phyloP scores from a whole-genome alignment of 495 filamentous ascomycete genomes.

The Lasiosphaeris hirsuta region DNA sequence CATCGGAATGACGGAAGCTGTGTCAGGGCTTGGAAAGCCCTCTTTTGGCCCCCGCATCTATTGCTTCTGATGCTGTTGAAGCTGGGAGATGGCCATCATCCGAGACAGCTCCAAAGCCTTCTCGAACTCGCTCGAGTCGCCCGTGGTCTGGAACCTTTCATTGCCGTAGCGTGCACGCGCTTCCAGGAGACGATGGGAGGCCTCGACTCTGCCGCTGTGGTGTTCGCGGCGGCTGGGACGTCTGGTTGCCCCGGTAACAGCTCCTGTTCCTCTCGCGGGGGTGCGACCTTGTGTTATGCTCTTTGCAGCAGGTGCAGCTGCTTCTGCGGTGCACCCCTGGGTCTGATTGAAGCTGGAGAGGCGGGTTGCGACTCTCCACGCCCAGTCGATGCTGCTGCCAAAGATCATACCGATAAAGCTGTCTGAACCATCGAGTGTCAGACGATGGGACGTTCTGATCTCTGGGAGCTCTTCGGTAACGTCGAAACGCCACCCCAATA shows the following conservation, averaged over 20 bases:
- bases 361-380: no score
- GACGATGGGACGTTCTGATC: no score
- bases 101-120: background rate
- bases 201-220: background rate
- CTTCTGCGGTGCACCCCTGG: no score
- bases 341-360: no score
- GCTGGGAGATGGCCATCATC: background rate
- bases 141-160: background rate
- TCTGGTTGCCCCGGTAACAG: background rate
- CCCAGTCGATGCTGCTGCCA: no score
- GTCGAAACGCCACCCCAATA: no score
- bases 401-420: no score
- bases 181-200: background rate
- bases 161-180: background rate
- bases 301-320: no score
- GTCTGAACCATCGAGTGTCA: no score
- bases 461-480: no score
- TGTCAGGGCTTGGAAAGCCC: background rate
- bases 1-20: no score
- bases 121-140: background rate
- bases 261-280: background rate
- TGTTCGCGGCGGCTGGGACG: background rate
- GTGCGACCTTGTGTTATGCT: no score
- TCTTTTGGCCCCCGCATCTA: background rate
- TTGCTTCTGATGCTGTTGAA: background rate